These are phyloP conservation scores for Cyclotella atomus DNA, from an alignment of 108 stramenopile species.

Conservation along the genomic window DNA sequence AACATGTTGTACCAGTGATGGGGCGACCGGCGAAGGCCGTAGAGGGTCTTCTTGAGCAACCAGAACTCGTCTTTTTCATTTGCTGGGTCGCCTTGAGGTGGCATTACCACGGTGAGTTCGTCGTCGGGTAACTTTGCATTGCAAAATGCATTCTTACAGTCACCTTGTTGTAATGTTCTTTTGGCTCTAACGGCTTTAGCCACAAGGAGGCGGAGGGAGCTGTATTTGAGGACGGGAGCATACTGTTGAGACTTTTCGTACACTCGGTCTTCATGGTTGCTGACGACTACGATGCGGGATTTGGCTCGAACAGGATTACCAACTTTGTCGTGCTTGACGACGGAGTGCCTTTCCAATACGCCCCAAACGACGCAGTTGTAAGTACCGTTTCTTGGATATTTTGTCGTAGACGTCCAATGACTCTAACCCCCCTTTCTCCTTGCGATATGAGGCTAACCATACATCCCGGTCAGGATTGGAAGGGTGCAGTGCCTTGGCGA, in stretches of 20 bases:
- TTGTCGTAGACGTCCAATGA: background rate
- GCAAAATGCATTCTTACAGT: slow-evolving; percentile 37
- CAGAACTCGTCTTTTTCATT: slow-evolving; percentile 3
- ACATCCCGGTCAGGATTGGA: slow-evolving; percentile 10
- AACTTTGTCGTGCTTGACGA: slow-evolving; percentile 9
- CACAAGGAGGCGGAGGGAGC: background rate
- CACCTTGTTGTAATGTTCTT: slow-evolving; percentile 17
- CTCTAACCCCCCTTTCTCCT: slow-evolving; percentile 21
- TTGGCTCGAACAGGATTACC: slow-evolving; percentile 21
- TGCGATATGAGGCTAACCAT: slow-evolving; percentile 12
- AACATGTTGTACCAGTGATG: slow-evolving; percentile 34
- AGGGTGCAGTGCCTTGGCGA: slow-evolving; percentile 10
- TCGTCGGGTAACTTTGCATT: slow-evolving; percentile 15
- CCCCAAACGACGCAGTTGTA: background rate
- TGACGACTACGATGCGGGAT: slow-evolving; percentile 11
- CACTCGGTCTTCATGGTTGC: slow-evolving; percentile 7
- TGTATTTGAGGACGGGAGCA: slow-evolving; percentile 18
- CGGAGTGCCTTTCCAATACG: slow-evolving; percentile 1
- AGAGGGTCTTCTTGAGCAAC: slow-evolving; percentile 19
- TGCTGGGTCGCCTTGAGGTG: slow-evolving; percentile 3
- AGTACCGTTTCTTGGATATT: slow-evolving; percentile 2
- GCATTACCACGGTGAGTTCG: background rate
- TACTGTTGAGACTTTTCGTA: slow-evolving; percentile 4
- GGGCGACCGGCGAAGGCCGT: slow-evolving; percentile 19
- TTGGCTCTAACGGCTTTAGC: slow-evolving; percentile 5